A percentile compares a stretch with the other conserved stretches of the same genome.
Evolutionary conservation across 805 yeast genomes (phyloP).

Genomic region (Teunomyces stri): DNA sequence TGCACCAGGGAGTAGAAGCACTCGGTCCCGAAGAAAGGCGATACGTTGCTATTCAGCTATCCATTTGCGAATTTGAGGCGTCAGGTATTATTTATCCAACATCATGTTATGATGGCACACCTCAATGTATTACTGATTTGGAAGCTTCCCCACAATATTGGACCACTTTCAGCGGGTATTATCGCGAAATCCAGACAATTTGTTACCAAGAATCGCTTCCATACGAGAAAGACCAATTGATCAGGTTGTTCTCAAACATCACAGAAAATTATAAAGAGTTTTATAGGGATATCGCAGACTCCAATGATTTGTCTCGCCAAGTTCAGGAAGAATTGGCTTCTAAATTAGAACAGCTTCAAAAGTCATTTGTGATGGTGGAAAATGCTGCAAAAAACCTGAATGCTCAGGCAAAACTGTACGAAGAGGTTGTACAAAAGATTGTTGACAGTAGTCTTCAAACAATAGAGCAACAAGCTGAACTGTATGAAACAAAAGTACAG

Average conservation of each 20-base stretch:
- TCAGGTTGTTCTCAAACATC: conserved; percentile 46
- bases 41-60: conserved; percentile 45
- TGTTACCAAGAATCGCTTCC: conserved; percentile 55
- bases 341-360: conserved; percentile 1
- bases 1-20: conserved; percentile 38
- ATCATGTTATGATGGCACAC: conserved; percentile 24
- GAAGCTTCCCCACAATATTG: conserved; percentile 59
- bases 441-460: neutral
- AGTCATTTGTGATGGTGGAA: neutral
- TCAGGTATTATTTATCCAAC: conserved; percentile 38
- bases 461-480: neutral
- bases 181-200: conserved; percentile 48
- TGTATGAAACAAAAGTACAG: neutral
- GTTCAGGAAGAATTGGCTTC: neutral
- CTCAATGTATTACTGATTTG: conserved; percentile 39
- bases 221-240: conserved; percentile 49
- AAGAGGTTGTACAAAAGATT: neutral
- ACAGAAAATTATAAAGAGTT: conserved; percentile 27
- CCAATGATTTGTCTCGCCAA: neutral
- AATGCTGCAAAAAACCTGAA: neutral
- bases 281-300: neutral
- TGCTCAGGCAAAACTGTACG: neutral
- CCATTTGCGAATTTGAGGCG: conserved; percentile 55
- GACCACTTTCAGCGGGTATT: conserved; percentile 72
- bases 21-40: conserved; percentile 29